Evolutionary conservation across 1,284 basidiomycete species (phyloP).

Genomic region (Polyporus tsugae): DNA sequence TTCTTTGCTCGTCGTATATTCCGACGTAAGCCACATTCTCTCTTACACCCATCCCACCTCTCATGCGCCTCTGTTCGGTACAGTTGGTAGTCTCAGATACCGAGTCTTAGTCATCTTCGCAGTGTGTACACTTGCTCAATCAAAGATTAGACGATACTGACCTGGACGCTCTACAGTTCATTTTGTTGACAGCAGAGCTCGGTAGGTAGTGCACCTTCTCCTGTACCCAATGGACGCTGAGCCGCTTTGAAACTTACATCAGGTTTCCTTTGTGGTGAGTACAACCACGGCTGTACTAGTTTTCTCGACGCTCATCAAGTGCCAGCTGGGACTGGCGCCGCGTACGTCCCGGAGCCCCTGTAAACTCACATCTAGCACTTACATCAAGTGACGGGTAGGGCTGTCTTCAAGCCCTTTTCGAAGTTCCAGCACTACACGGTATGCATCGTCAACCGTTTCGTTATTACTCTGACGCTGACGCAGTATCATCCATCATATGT

Average conservation of each 20-base stretch:
- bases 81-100: background rate
- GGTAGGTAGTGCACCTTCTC: background rate
- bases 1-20: conserved; percentile 17
- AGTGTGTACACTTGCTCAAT: background rate
- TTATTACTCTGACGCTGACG: background rate
- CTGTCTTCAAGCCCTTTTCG: background rate
- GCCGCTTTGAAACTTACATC: background rate
- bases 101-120: background rate
- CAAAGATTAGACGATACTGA: background rate
- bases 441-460: background rate
- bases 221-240: background rate
- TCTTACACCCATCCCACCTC: background rate
- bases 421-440: background rate
- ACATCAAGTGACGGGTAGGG: background rate
- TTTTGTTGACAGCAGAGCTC: background rate
- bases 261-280: conserved; percentile 6
- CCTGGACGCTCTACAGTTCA: background rate
- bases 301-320: background rate
- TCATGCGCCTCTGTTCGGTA: background rate
- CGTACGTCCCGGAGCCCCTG: background rate
- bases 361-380: background rate
- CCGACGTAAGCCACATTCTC: background rate
- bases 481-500: background rate
- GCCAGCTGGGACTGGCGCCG: background rate
- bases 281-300: too few relatives aligned